Evolutionary conservation across 305 asterid genomes (phyloP), one percentile per base, ranked within the genome.

Genomic region (Fraxinus dipetala): DNA sequence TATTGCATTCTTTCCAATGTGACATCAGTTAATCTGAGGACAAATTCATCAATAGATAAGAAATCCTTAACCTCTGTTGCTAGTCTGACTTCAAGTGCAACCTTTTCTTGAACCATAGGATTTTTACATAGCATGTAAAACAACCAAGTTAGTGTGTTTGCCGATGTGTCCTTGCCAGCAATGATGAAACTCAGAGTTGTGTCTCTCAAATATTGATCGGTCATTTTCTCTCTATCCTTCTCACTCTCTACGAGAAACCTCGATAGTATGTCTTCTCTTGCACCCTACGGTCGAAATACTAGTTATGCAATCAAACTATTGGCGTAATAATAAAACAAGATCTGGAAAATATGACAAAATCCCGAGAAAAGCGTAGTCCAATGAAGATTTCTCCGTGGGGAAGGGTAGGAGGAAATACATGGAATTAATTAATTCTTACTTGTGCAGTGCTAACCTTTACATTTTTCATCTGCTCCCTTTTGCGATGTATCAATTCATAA

Each of bases 391-490:
- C 54, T 3, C 54, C 3, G 54, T 3, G n/a, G 54, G 54, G 5
- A 13, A 43, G 54, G 54, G 4, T 11, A 0, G 59, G 20, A 48
- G 6, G 59, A 16, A 48, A 14, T 48, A 48, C n/a, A 43, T 48
- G 2, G 59, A 48, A 48, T 4, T 48, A 48, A 48, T 14, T 48
- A 48, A 14, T 14, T 48, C 0, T 48, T 13, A 14, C 18, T 28
- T 4, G 11, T 63, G 10, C 11, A 9, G 11, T 63, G 10, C 11
- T 16, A 32, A 3, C 36, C 45, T 80, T 6, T 32, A 31, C 56
- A 13, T 76, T 76, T 51, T 45, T 79, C 59, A 82, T 65, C 76
- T 88, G 87, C 54, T 84, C 89, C 5, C 31, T 86, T 82, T 86
- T 87, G 54, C 16, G 75, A 28, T 69, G 16, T 74, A 85, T 82